phyloP scores from a whole-genome alignment of 495 filamentous ascomycete species.

The Cladorrhinum samala region DNA sequence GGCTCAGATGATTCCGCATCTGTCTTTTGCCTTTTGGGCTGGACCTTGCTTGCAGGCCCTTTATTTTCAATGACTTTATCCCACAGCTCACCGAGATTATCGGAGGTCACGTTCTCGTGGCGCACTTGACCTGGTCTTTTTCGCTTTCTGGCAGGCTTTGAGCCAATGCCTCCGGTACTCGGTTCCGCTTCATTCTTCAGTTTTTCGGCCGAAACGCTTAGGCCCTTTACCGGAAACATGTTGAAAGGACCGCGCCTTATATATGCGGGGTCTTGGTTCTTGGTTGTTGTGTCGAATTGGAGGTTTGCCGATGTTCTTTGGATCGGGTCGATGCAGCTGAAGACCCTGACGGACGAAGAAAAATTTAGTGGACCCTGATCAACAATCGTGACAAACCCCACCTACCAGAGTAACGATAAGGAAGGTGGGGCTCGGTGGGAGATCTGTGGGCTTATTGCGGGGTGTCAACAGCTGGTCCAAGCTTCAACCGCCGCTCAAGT shows the following conservation, averaged over 20 bases:
- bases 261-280: neutral
- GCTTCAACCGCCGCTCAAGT: too few species aligned
- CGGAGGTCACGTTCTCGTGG: conserved; percentile 51
- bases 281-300: neutral
- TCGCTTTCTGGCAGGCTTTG: conserved; percentile 44
- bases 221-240: conserved; percentile 94
- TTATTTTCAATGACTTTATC: conserved; percentile 72
- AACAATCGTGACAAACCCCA: neutral
- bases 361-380: conserved; percentile 2
- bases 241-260: too few species aligned
- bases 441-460: neutral
- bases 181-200: conserved; percentile 62
- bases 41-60: conserved; percentile 22
- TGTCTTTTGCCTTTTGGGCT: conserved; percentile 22
- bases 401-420: neutral
- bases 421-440: neutral
- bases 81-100: conserved; percentile 71
- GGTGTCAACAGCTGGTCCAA: neutral
- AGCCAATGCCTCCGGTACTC: conserved; percentile 13
- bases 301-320: neutral
- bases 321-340: neutral
- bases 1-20: neutral
- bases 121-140: conserved; percentile 47
- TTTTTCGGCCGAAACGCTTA: conserved; percentile 65
- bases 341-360: neutral